These are phyloP conservation scores for Strobilomyces confusus DNA, from an alignment of 768 basidiomycete genomes.

Conservation along the genomic window DNA sequence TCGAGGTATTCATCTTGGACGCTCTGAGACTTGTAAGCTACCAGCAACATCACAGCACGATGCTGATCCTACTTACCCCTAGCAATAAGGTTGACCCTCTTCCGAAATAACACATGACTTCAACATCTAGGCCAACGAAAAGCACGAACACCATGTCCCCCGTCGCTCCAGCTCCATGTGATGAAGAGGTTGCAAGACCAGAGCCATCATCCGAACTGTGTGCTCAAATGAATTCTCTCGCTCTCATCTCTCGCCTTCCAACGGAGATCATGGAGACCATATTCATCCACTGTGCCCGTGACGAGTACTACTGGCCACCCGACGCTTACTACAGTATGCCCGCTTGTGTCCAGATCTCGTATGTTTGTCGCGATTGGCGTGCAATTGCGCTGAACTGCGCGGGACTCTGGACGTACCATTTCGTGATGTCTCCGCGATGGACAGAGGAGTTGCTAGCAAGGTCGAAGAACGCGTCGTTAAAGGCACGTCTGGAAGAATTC, in stretches of 20 bases:
- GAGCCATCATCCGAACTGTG: neutral
- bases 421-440: conserved; percentile 32
- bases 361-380: conserved; percentile 37
- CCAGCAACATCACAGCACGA: no score
- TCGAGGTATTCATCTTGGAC: no score
- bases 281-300: conserved; percentile 8
- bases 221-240: conserved; percentile 3
- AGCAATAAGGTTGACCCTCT: no score
- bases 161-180: no score
- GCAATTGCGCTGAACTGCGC: conserved; percentile 38
- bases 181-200: neutral
- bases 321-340: neutral
- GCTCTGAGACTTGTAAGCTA: no score
- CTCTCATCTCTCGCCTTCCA: conserved; percentile 13
- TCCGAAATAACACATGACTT: no score
- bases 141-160: no score
- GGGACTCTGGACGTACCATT: conserved; percentile 36
- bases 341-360: conserved; percentile 8
- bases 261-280: conserved; percentile 9
- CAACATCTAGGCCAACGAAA: no score
- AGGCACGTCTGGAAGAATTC: neutral
- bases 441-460: conserved; percentile 40
- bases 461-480: conserved; percentile 37
- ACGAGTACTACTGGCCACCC: no score
- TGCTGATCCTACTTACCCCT: no score